phyloP scores from a whole-genome alignment of 2,329 filamentous ascomycete genomes.

The Plenodomus lindquistii region DNA sequence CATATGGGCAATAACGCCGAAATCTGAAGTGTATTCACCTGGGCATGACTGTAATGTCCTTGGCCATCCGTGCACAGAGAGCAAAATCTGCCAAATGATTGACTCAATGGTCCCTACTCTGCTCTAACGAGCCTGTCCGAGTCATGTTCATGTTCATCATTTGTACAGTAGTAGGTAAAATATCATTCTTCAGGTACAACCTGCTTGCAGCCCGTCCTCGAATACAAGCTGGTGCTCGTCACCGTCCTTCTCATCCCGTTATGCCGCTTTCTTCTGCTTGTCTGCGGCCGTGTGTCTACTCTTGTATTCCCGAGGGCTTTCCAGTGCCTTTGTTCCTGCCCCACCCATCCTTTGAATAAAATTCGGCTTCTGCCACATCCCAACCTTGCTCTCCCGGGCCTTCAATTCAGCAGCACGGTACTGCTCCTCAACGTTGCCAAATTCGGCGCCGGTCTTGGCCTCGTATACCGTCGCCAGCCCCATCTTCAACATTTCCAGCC shows the following conservation, averaged over 20 bases:
- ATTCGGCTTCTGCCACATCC: slow-evolving; percentile 68
- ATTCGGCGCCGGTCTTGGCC: slow-evolving; percentile 86
- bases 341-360: slow-evolving; percentile 49
- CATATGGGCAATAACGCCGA: not conserved
- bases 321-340: slow-evolving; percentile 59
- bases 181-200: not conserved
- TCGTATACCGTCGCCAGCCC: slow-evolving; percentile 93
- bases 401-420: slow-evolving; percentile 69
- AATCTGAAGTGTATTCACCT: not conserved
- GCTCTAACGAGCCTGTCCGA: not conserved
- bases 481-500: slow-evolving; percentile 82
- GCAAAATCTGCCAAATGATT: not conserved
- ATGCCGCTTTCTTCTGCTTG: slow-evolving; percentile 39
- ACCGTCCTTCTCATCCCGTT: not conserved
- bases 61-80: not conserved
- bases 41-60: not conserved
- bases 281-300: slow-evolving; percentile 55
- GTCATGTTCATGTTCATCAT: not conserved
- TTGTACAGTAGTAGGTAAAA: not conserved
- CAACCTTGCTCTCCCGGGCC: slow-evolving; percentile 47
- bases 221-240: not conserved
- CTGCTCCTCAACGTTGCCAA: slow-evolving; percentile 66
- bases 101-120: not conserved
- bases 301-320: slow-evolving; percentile 91
- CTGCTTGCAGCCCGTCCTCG: not conserved